These are phyloP conservation scores for Hypoxylon trugodes DNA, from an alignment of 495 filamentous ascomycete genomes.

Conservation along the genomic window DNA sequence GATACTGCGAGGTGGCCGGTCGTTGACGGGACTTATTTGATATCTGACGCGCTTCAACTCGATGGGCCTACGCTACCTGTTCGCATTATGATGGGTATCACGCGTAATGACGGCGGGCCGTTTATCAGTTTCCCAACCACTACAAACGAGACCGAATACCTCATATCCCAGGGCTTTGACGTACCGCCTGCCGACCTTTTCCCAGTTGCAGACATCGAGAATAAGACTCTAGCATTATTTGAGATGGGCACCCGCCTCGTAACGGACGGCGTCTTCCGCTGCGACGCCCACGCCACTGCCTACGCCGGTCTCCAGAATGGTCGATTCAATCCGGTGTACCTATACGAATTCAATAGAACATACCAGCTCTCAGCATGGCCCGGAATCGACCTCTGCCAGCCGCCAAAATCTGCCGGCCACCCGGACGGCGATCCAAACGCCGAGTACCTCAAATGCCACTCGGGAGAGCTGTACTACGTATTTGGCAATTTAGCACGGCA, in stretches of 20 bases:
- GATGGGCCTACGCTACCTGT: slow-evolving; percentile 43
- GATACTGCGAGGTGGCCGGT: slow-evolving; percentile 52
- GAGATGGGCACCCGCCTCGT: slow-evolving; percentile 53
- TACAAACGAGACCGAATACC: slow-evolving; percentile 47
- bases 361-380: slow-evolving; percentile 62
- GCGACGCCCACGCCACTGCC: slow-evolving; percentile 58
- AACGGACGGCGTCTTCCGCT: slow-evolving; percentile 62
- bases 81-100: slow-evolving; percentile 57
- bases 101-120: slow-evolving; percentile 59
- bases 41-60: slow-evolving; percentile 45
- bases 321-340: slow-evolving; percentile 46
- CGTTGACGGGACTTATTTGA: slow-evolving; percentile 57
- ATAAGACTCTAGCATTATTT: slow-evolving; percentile 55
- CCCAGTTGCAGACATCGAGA: slow-evolving; percentile 46
- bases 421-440: slow-evolving; percentile 54
- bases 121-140: slow-evolving; percentile 54
- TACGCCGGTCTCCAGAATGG: slow-evolving; percentile 42
- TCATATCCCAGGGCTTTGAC: slow-evolving; percentile 50
- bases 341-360: slow-evolving; percentile 60
- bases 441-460: slow-evolving; percentile 58
- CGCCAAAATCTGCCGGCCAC: slow-evolving; percentile 45
- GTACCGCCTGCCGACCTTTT: slow-evolving; percentile 48
- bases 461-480: slow-evolving; percentile 56
- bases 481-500: slow-evolving; percentile 51
- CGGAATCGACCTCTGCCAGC: slow-evolving; percentile 54